phyloP scores from a whole-genome alignment of 768 basidiomycete species.

The Russula sp. region DNA sequence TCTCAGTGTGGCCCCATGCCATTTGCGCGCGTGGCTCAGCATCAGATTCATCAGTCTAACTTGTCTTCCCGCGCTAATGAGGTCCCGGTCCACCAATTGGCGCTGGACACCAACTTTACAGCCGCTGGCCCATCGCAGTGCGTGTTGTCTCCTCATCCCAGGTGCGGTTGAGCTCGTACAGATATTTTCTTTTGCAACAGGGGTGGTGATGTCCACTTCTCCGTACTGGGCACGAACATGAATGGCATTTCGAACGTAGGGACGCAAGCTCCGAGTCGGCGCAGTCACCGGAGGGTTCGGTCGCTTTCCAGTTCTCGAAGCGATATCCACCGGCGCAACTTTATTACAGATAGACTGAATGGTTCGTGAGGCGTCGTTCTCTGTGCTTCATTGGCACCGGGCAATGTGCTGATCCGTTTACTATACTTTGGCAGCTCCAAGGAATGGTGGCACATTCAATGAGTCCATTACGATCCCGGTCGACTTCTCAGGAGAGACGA shows the following conservation, averaged over 20 bases:
- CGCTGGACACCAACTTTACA: not conserved
- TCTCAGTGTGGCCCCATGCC: slow-evolving; percentile 9
- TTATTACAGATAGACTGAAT: not conserved
- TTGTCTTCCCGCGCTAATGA: not conserved
- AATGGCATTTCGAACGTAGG: not conserved
- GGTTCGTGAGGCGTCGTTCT: not conserved
- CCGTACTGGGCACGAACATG: not conserved
- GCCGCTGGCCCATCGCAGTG: not conserved
- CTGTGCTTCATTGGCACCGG: not conserved
- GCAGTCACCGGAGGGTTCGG: not conserved
- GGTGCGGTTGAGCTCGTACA: not conserved
- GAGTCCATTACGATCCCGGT: not conserved
- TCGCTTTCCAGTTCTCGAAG: not conserved
- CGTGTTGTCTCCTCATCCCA: not conserved
- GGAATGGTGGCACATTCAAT: not conserved
- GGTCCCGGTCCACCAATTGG: not conserved
- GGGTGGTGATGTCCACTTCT: not conserved
- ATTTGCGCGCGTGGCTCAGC: slow-evolving; percentile 6
- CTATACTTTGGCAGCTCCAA: not conserved
- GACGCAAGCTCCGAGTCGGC: too few relatives aligned
- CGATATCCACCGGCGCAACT: not conserved
- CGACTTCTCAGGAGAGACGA: not conserved
- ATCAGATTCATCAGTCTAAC: not conserved
- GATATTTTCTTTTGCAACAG: not conserved
- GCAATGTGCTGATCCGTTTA: not conserved